Conservation (phyloP, 768 basidiomycete genomes). For the Mrakia hoshinonis region DNA sequence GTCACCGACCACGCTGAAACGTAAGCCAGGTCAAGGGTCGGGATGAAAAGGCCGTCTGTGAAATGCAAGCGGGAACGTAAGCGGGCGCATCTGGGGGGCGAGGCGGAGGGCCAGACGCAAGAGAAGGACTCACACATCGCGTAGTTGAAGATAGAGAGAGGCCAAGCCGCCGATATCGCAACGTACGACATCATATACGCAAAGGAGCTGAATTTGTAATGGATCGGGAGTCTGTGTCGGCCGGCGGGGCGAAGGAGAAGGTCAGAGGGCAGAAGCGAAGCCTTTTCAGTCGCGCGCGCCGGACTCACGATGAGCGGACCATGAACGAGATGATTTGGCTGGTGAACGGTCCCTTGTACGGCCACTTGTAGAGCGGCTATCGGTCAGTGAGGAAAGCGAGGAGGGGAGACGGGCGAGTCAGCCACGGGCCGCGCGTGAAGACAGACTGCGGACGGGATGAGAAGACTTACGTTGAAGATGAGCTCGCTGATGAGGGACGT, state of each 20-base stretch:
- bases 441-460: background rate
- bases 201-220: slow-evolving; percentile 50
- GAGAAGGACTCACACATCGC: background rate
- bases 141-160: slow-evolving; percentile 14
- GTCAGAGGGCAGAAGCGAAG: too few relatives aligned
- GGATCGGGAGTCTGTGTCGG: slow-evolving; percentile 48
- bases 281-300: too few relatives aligned
- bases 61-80: slow-evolving; percentile 29
- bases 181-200: slow-evolving; percentile 43
- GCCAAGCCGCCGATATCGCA: slow-evolving; percentile 3
- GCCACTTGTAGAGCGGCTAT: slow-evolving; percentile 50
- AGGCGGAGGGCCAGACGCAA: slow-evolving; percentile 22
- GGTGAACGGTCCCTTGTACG: slow-evolving; percentile 68
- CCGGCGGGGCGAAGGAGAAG: too few relatives aligned
- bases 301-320: slow-evolving; percentile 34
- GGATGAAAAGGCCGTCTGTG: slow-evolving; percentile 34
- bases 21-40: slow-evolving; percentile 32
- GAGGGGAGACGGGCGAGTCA: background rate
- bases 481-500: slow-evolving; percentile 61
- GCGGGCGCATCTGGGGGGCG: slow-evolving; percentile 31
- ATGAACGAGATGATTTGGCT: slow-evolving; percentile 39
- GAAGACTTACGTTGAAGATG: slow-evolving; percentile 52
- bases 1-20: background rate
- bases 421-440: background rate
- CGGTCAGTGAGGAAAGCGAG: background rate